Evolutionary conservation across 305 asterid genomes (phyloP), one percentile per base, ranked within the genome.

Genomic region (Fraxinus baroniana): DNA sequence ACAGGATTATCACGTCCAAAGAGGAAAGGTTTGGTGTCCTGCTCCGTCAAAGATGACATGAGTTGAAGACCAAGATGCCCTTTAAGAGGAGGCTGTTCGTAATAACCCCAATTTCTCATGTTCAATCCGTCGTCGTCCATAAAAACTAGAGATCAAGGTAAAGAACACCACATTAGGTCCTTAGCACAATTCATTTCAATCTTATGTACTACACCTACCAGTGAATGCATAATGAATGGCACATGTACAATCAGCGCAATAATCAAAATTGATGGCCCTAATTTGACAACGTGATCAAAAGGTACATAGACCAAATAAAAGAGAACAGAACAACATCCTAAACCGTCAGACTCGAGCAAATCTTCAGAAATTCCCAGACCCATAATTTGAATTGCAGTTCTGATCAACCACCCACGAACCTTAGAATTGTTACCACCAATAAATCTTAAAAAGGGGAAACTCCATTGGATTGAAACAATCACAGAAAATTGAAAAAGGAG

Each of bases 31-130:
- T 93, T 92, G 0, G 93, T 84, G 82, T 94, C 97, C 52, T 93
- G 93, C 71, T 94, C 98, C 10, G 82, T 83, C 80, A 92, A 79
- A 8, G 99, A 79, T 8, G 98, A 81, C 97, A 91, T 90, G 86
- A 96, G 96, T 86, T 94, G 98, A 77, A 96, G 92, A 77, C 93
- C 91, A 13, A 94, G 93, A 74, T 89, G 90, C 77, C 91, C 89
- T 70, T 86, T 90, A 32, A 83, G 70, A 62, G 96, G 86, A 73
- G 98, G 94, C 74, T 66, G 74, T 76, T 96, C 98, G 77, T 96
- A 96, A 68, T 91, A 96, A 85, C 97, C 98, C 99, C 99, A 96
- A 84, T 96, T 96, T 83, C 92, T 88, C 89, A 96, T 84, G 90
- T 93, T 91, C 89, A 89, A 86, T 6, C 87, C 91, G 71, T 94